A percentile compares a stretch with the other conserved stretches of the same genome.
Conservation (phyloP, 768 basidiomycete species). For the Imleria badia region DNA sequence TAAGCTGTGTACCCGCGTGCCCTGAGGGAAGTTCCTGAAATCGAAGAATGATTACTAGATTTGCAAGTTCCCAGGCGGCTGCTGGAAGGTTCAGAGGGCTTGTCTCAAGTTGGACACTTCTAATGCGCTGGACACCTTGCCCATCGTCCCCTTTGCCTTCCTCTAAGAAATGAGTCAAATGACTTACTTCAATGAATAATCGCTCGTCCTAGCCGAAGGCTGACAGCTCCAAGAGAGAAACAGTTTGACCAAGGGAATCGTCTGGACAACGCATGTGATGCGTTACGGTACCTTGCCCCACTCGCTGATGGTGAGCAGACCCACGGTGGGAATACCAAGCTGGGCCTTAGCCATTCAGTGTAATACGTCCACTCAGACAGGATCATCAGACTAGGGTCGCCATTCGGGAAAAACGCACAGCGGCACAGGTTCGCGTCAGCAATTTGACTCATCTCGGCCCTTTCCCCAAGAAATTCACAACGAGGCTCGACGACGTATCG, state of each 20-base stretch:
- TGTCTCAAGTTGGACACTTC: background rate
- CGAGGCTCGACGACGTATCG: background rate
- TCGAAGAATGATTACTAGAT: background rate
- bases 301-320: too few species aligned
- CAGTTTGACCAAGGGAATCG: background rate
- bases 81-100: background rate
- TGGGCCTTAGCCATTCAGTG: too few species aligned
- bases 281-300: background rate
- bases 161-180: background rate
- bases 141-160: background rate
- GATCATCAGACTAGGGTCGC: constrained; percentile 19
- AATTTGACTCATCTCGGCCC: constrained; percentile 22
- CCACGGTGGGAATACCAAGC: too few species aligned
- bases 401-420: background rate
- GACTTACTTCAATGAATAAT: background rate
- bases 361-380: background rate
- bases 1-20: background rate
- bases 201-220: background rate
- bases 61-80: background rate
- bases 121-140: background rate
- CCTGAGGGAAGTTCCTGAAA: background rate
- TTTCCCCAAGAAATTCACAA: constrained; percentile 1
- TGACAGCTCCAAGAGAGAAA: background rate
- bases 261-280: background rate
- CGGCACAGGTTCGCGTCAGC: constrained; percentile 25